Evolutionary conservation across 495 filamentous ascomycete genomes (phyloP).

Genomic region (Annulohypoxylon moriforme): DNA sequence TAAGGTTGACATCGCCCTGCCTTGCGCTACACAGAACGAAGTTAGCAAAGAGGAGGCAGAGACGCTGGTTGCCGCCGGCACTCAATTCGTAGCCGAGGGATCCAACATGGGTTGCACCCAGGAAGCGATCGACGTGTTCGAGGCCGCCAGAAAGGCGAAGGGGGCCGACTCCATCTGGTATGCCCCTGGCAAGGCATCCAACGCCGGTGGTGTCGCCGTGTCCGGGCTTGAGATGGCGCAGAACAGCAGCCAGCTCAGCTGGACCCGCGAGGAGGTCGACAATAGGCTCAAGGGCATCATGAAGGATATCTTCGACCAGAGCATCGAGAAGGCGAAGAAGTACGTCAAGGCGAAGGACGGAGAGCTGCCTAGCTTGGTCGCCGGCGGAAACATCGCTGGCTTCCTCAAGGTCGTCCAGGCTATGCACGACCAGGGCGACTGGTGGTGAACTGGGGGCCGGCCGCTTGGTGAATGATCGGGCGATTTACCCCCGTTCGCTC

Average conservation of each 20-base stretch:
- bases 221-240: constrained; percentile 99
- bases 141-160: constrained; percentile 79
- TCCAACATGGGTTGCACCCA: constrained; percentile 99
- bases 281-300: constrained; percentile 92
- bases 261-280: constrained; percentile 92
- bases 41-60: constrained; percentile 89
- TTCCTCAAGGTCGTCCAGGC: constrained; percentile 95
- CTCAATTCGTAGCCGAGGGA: constrained; percentile 92
- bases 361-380: constrained; percentile 88
- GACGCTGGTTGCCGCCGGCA: constrained; percentile 78
- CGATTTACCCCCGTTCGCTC: too few relatives aligned
- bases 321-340: constrained; percentile 87
- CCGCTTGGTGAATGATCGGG: not conserved
- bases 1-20: constrained; percentile 90
- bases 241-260: constrained; percentile 86
- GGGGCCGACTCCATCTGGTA: constrained; percentile 87
- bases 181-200: constrained; percentile 94
- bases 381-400: constrained; percentile 95
- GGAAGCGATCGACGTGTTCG: constrained; percentile 93
- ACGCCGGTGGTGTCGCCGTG: constrained; percentile 96
- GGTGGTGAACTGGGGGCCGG: constrained; percentile 71
- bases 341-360: constrained; percentile 82
- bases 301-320: constrained; percentile 92
- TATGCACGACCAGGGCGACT: constrained; percentile 97
- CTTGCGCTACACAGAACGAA: constrained; percentile 97